Conservation (phyloP, 805 yeast genomes). For the Kazachstania bromeliacearum region DNA sequence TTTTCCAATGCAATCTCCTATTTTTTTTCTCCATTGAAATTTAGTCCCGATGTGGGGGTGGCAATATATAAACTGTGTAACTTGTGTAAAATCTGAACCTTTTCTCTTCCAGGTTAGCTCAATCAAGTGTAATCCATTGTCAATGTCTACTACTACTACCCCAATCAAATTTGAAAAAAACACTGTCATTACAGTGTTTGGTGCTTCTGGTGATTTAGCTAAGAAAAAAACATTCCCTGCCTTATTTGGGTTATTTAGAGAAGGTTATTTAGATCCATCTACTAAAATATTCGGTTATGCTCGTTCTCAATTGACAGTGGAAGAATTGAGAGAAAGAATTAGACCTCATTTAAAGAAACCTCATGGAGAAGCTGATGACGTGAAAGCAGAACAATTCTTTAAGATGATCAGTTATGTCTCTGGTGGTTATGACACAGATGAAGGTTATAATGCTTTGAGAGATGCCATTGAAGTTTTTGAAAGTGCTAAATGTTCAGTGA, state of each 20-base stretch:
- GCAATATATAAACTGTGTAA: too few species aligned
- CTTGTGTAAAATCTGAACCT: too few species aligned
- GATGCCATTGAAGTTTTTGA: slow-evolving; percentile 53
- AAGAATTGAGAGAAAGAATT: slow-evolving; percentile 60
- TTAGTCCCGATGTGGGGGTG: too few species aligned
- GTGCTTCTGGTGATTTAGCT: slow-evolving; percentile 93
- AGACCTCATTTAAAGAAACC: slow-evolving; percentile 48
- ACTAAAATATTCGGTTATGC: slow-evolving; percentile 87
- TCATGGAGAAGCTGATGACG: slow-evolving; percentile 34
- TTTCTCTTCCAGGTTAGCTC: too few species aligned
- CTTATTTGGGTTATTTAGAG: slow-evolving; percentile 61
- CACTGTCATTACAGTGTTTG: slow-evolving; percentile 72
- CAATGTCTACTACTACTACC: not conserved
- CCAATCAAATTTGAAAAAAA: slow-evolving; percentile 46
- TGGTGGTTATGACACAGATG: slow-evolving; percentile 73
- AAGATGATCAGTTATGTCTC: slow-evolving; percentile 54
- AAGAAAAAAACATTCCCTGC: slow-evolving; percentile 93
- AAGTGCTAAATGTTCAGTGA: slow-evolving; percentile 32
- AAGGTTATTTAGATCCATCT: slow-evolving; percentile 63
- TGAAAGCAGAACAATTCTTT: slow-evolving; percentile 54
- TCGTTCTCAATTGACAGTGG: slow-evolving; percentile 60
- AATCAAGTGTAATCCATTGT: too few species aligned
- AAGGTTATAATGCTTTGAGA: slow-evolving; percentile 57
- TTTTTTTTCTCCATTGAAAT: too few species aligned
- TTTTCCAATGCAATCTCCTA: too few species aligned